Evolutionary conservation across 2,329 filamentous ascomycete species (phyloP).

Genomic region (Curvularia sp.): DNA sequence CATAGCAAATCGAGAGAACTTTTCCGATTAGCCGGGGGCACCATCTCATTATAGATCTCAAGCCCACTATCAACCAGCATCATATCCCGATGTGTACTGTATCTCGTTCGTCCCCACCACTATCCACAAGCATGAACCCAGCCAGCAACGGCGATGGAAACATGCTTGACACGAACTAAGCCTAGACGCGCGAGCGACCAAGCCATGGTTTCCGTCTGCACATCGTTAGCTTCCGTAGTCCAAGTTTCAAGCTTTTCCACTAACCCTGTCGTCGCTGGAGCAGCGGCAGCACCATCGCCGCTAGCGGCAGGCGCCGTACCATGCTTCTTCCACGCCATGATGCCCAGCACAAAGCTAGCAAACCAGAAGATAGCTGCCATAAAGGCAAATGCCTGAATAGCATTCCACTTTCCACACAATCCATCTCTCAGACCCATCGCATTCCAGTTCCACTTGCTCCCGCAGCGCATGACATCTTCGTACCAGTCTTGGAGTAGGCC

Average conservation of each 20-base stretch:
- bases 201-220: not conserved
- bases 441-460: slow-evolving; percentile 58
- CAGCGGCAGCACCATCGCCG: not conserved
- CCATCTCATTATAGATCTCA: not conserved
- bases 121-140: not conserved
- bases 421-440: slow-evolving; percentile 54
- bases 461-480: slow-evolving; percentile 27
- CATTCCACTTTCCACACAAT: slow-evolving; percentile 72
- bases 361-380: slow-evolving; percentile 75
- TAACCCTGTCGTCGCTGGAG: slow-evolving; percentile 1
- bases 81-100: not conserved
- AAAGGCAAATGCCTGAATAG: slow-evolving; percentile 73
- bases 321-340: slow-evolving; percentile 11
- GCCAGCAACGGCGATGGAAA: not conserved
- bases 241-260: not conserved
- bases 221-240: not conserved
- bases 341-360: slow-evolving; percentile 52
- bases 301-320: not conserved
- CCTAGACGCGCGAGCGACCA: not conserved
- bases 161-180: not conserved
- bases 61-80: not conserved
- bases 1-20: not conserved
- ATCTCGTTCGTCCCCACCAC: too few species aligned
- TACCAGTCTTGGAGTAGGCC: slow-evolving; percentile 51
- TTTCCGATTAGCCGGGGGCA: not conserved